phyloP scores from a whole-genome alignment of 2,329 filamentous ascomycete genomes.

The Colletotrichum sansevieriae region DNA sequence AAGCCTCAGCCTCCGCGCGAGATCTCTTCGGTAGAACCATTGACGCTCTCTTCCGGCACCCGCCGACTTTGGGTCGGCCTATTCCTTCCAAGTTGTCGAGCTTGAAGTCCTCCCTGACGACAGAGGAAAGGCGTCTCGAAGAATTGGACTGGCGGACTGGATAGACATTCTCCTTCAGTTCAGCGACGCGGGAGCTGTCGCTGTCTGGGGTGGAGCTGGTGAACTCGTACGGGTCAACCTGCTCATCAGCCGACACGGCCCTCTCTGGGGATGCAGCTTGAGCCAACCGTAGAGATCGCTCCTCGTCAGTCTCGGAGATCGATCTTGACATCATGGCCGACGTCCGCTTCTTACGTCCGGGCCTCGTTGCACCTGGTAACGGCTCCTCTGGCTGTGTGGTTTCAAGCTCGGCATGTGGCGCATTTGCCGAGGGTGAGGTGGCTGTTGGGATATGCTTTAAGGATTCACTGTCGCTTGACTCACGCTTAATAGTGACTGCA shows the following conservation, averaged over 20 bases:
- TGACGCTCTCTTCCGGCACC: constrained; percentile 56
- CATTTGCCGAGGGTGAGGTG: constrained; percentile 1
- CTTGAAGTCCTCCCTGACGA: constrained; percentile 52
- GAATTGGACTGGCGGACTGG: constrained; percentile 51
- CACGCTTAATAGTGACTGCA: constrained; percentile 49
- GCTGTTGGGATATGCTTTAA: constrained; percentile 49
- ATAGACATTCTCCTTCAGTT: constrained; percentile 47
- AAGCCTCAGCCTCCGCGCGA: constrained; percentile 45
- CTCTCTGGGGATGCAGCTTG: neutral
- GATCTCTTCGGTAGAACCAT: constrained; percentile 55
- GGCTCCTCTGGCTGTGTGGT: constrained; percentile 51
- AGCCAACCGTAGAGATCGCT: constrained; percentile 14
- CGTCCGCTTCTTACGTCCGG: constrained; percentile 57
- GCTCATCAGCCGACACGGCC: constrained; percentile 3
- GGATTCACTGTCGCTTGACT: constrained; percentile 48
- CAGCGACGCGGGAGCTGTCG: constrained; percentile 34
- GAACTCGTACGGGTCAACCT: constrained; percentile 68
- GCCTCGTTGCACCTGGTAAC: constrained; percentile 51
- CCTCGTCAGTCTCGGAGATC: constrained; percentile 31
- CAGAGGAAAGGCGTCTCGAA: constrained; percentile 56
- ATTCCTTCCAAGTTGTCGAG: constrained; percentile 46
- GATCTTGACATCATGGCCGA: constrained; percentile 48
- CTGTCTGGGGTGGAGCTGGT: constrained; percentile 59
- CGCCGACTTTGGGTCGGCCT: constrained; percentile 45
- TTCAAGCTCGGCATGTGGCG: constrained; percentile 55